Conservation (phyloP, 306 rosid genomes). For the Herpetospermum pedunculosum region DNA sequence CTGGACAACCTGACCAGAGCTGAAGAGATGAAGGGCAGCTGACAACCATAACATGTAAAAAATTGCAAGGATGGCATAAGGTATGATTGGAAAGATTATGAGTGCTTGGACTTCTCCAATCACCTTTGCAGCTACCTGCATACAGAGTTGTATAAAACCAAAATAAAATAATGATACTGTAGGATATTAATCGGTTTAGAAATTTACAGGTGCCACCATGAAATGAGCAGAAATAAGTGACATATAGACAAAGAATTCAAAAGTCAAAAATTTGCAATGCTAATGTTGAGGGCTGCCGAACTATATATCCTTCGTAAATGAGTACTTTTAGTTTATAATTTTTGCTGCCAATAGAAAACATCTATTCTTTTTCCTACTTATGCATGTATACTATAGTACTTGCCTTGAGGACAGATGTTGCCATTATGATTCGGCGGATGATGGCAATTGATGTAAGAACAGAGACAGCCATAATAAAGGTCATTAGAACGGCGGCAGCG, state of each 20-base stretch:
- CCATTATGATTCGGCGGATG: conserved; percentile 93
- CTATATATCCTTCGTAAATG: not conserved
- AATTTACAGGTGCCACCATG: not conserved
- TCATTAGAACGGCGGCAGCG: conserved; percentile 70
- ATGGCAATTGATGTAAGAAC: conserved; percentile 84
- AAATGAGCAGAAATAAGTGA: not conserved
- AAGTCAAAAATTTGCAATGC: not conserved
- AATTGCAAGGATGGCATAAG: conserved; percentile 68
- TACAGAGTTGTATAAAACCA: conserved; percentile 6
- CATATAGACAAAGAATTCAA: not conserved
- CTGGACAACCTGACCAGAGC: conserved; percentile 82
- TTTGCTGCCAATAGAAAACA: not conserved
- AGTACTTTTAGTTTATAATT: not conserved
- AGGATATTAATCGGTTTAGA: not conserved
- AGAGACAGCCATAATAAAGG: conserved; percentile 62
- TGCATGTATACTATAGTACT: conserved; percentile 21
- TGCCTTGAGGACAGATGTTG: conserved; percentile 94
- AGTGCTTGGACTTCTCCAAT: conserved; percentile 91
- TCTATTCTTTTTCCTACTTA: not conserved
- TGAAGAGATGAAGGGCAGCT: conserved; percentile 72
- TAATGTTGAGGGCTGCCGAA: not conserved
- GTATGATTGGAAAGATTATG: conserved; percentile 68
- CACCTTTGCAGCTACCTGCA: conserved; percentile 90
- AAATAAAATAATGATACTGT: not conserved
- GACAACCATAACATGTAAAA: conserved; percentile 90